A percentile compares a stretch with the other conserved stretches of the same genome.
Evolutionary conservation across 768 basidiomycete genomes (phyloP).

Genomic region (Lyophyllum atratum): DNA sequence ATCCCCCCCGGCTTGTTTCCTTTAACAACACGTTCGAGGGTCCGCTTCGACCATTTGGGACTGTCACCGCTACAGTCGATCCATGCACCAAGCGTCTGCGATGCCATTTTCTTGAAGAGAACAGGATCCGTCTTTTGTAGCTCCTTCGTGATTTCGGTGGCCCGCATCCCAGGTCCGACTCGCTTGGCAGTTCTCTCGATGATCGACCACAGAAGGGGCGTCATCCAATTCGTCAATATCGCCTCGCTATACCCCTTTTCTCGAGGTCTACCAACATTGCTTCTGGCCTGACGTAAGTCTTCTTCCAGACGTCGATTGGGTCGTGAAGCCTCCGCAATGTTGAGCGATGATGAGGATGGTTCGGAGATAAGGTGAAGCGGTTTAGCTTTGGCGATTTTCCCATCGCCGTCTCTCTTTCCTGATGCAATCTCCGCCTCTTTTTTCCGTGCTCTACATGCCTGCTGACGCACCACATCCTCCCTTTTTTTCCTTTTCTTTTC

Average conservation of each 20-base stretch:
- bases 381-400: neutral
- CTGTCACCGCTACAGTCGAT: neutral
- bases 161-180: neutral
- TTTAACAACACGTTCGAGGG: neutral
- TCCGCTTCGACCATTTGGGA: neutral
- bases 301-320: neutral
- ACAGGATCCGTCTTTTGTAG: neutral
- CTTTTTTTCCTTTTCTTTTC: neutral
- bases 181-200: neutral
- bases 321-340: neutral
- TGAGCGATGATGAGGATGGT: neutral
- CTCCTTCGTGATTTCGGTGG: neutral
- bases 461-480: neutral
- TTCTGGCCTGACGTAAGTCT: neutral
- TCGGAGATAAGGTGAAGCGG: neutral
- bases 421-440: neutral
- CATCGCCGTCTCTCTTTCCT: neutral
- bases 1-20: neutral
- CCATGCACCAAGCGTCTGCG: neutral
- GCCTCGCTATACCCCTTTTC: neutral
- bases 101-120: neutral
- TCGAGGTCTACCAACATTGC: neutral
- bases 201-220: neutral
- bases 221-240: neutral
- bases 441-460: neutral